Evolutionary conservation across 176 grass and related monocot species (phyloP), one percentile per base, ranked within the genome.

Genomic region (Cenchrus purpureus): DNA sequence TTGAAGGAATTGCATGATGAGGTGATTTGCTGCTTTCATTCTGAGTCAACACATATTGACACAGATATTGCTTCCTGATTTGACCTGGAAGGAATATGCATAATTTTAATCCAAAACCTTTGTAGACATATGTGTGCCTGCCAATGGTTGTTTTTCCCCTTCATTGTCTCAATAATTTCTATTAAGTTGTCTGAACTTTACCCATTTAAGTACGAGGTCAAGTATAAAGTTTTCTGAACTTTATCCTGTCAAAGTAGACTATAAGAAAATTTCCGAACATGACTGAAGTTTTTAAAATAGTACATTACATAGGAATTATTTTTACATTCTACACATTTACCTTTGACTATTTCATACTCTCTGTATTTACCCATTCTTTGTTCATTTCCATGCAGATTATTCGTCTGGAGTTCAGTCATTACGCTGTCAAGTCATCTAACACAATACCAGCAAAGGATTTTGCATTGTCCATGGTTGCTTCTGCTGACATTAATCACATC

Each of bases 401-500:
- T 92, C 88, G 71, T 61, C 74, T 96, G 71, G 97, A 98, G 75
- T 96, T 98, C 65, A 81, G 79, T 70, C 97, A 98, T 84, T 98
- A 98, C 82, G 97, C 94, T 88, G 91, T 95, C 48, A 92, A 92
- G 48, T 95, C 89, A 60, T 69, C 83, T 57, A 81, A 91, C 61
- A 86, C 87, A 66, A 96, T 98, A 62, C 88, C 93, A 54, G 91
- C 90, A 20, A 95, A 95, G 76, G 95, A 98, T 80, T 98, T 98
- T 83, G 88, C 95, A 43, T 71, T 98, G 65, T 98, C 95, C 74
- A 93, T 98, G 95, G 91, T 91, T 48, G 95, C 95, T 87, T 98
- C 90, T 71, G 92, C 95, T 14, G 95, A 98, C 61, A 85, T 95
- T 74, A 88, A 93, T 69, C 91, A 98, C 76, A 93, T 98, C 61